A percentile compares a stretch with the other conserved stretches of the same genome.
Conservation (phyloP, 495 filamentous ascomycete species). For the Lepraria neglecta region DNA sequence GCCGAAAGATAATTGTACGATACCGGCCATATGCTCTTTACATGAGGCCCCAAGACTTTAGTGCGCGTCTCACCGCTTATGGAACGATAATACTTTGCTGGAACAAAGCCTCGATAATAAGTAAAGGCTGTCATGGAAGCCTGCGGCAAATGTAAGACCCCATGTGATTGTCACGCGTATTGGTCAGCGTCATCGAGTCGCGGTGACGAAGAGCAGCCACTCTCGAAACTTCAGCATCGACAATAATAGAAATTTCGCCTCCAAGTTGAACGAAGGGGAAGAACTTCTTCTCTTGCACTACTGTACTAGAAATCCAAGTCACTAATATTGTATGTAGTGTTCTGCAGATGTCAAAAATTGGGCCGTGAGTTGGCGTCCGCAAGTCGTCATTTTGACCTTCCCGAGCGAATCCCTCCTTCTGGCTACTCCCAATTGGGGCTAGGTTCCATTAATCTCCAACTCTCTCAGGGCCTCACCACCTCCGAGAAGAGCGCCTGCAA, state of each 20-base stretch:
- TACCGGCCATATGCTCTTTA: neutral
- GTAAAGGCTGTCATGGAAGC: neutral
- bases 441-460: constrained; percentile 7
- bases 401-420: constrained; percentile 5
- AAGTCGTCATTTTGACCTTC: constrained; percentile 17
- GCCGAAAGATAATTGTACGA: neutral
- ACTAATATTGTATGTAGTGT: neutral
- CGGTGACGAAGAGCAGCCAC: too few species aligned
- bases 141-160: neutral
- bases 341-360: neutral
- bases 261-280: neutral
- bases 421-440: neutral
- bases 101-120: neutral
- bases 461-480: constrained; percentile 2
- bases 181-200: constrained; percentile 4
- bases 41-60: too few species aligned
- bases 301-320: neutral
- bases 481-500: neutral
- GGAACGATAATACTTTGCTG: neutral
- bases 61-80: neutral
- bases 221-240: too few species aligned
- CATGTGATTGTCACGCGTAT: constrained; percentile 7
- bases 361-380: too few species aligned
- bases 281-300: neutral
- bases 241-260: neutral